These are phyloP conservation scores for Digitaria exilis DNA, from an alignment of 202 grass and related monocot genomes.

Conservation along the genomic window DNA sequence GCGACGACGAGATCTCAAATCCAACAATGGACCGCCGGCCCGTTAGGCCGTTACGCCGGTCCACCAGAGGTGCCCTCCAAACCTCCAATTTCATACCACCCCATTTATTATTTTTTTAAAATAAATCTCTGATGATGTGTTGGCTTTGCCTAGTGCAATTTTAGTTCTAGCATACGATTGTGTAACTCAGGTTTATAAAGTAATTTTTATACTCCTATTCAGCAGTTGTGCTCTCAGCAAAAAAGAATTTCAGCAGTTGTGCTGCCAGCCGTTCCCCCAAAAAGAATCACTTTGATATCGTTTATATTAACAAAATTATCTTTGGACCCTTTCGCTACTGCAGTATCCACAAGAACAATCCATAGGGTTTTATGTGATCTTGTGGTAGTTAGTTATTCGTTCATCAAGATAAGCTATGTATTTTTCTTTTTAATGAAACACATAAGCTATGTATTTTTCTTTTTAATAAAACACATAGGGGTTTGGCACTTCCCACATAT, in stretches of 20 bases:
- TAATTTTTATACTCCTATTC: background rate
- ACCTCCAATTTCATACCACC: background rate
- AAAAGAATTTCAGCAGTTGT: too few species aligned
- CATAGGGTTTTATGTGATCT: background rate
- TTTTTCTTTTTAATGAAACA: too few species aligned
- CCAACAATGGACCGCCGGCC: constrained; percentile 95
- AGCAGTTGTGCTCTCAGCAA: too few species aligned
- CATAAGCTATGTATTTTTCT: too few species aligned
- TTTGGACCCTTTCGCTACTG: too few species aligned
- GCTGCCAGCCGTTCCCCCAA: too few species aligned
- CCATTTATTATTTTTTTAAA: background rate
- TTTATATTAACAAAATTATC: background rate
- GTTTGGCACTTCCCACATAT: background rate
- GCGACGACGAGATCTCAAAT: constrained; percentile 87
- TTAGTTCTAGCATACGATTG: background rate
- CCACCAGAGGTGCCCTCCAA: constrained; percentile 57
- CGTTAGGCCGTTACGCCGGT: constrained; percentile 87
- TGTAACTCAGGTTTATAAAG: background rate
- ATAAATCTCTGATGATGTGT: background rate
- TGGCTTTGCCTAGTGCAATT: background rate
- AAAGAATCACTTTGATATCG: background rate
- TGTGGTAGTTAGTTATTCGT: background rate
- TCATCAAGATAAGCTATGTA: too few species aligned
- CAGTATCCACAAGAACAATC: too few species aligned
- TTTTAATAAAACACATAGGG: background rate